A percentile compares a stretch with the other conserved stretches of the same genome.
phyloP scores from a whole-genome alignment of 495 filamentous ascomycete genomes.

The Neurospora intermedia region DNA sequence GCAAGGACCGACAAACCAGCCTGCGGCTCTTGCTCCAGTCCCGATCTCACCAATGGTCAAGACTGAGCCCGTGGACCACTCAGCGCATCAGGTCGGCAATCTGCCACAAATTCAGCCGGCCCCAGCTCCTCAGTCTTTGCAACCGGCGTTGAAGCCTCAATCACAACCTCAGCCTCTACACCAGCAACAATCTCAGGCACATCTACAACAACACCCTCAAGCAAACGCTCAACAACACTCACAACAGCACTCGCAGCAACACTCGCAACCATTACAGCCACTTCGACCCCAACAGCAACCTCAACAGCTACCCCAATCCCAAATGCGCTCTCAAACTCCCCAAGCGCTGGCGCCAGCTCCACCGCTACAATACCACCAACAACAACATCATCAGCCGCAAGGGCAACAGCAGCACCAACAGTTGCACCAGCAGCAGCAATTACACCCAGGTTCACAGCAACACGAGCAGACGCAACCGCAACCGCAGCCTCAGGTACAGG shows the following conservation, averaged over 20 bases:
- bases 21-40: conserved; percentile 4
- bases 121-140: conserved; percentile 8
- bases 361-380: conserved; percentile 1
- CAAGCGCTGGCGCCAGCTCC: not conserved
- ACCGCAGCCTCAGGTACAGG: not conserved
- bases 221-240: not conserved
- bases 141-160: conserved; percentile 10
- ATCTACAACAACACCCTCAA: conserved; percentile 4
- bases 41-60: conserved; percentile 16
- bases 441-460: conserved; percentile 4
- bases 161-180: conserved; percentile 5
- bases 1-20: not conserved
- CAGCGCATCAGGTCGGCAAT: conserved; percentile 6
- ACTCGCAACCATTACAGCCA: not conserved
- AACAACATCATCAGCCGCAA: conserved; percentile 5
- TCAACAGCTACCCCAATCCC: not conserved
- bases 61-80: conserved; percentile 12
- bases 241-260: not conserved
- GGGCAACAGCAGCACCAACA: conserved; percentile 1
- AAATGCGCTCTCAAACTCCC: not conserved
- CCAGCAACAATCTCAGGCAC: conserved; percentile 2
- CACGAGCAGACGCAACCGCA: conserved; percentile 4
- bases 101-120: conserved; percentile 23
- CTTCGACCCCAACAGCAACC: not conserved
- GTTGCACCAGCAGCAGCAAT: not conserved